Evolutionary conservation across 2,329 filamentous ascomycete species (phyloP), one percentile per base, ranked within the genome.

Genomic region (Curvularia sp.): DNA sequence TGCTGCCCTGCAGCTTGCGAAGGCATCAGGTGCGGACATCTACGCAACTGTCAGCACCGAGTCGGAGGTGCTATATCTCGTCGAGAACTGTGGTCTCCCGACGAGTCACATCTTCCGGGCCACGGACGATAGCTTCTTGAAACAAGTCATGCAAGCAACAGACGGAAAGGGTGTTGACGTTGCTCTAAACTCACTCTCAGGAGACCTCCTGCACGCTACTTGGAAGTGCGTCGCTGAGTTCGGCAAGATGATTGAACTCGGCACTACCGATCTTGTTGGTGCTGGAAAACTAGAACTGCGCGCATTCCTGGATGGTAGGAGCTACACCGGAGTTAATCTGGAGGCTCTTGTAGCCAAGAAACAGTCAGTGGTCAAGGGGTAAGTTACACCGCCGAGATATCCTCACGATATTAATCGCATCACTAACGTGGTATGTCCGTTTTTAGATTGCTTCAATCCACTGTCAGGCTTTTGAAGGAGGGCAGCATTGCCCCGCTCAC

Each of bases 201-300:
- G 73, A 1, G 69, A 74, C 3, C 34, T 66, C 1, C 57, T 76
- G 1, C 60, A 67, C 10, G 76, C 76, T 0, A 79, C 76, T 0
- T 70, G 61, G 65, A 57, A 73, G 4, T 81, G 79, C 38, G 69
- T 84, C 0, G 81, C 81, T 0, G 19, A 62, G 15, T 57, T 36
- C 5, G 71, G 71, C 3, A 53, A 25, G 1, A 49, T 71, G 36
- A 50, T 73, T 12, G 69, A 73, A 21, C 56, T 73, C 19, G 67
- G 66, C 0, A 71, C 52, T 10, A 27, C 49, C 1, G 67, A 71
- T 28, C 15, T 64, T 6, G 8, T 53, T 1, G 59, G 55, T 8
- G 25, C 41, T 1, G 54, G 32, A 1, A 60, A 49, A 6, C 53
- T 71, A 3, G 57, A 53, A 8, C 59, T 72, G 60, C 46, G 54